Evolutionary conservation across 495 filamentous ascomycete species (phyloP), one percentile per base, ranked within the genome.

Genomic region (Aspergillus mulundensis): DNA sequence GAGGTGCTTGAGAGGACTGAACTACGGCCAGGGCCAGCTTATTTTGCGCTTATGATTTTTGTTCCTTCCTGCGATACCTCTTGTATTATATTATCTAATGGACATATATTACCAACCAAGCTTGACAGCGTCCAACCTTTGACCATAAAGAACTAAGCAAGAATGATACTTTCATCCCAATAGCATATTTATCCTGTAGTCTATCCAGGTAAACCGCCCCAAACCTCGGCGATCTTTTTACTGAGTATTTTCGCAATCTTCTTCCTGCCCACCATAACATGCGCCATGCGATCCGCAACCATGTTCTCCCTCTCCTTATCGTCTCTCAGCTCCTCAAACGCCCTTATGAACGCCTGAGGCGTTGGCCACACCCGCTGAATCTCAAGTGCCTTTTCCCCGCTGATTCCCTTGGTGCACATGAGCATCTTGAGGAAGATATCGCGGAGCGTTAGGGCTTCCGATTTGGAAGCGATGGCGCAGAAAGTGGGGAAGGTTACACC

Each of bases 391-490:
- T 90, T 92, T 59, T 94, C 89, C 0, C 88, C 86, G 5, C 84
- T 86, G n/a, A 95, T 73, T 2, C 88, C 86, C 21, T 80, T 78
- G 10, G 83, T 88, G 61, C 87, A 90, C 89, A 95, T 93, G 47
- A 95, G 73, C 88, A 95, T 93, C 67, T 93, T 93, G 20, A 94
- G 65, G 62, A 80, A 93, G 0, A 93, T 65, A 57, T 95, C 90
- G 38, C 88, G 77, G 19, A 93, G 74, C 3, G 87, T 87, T 42
- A 90, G 77, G 40, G 77, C 76, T 25, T 88, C 86, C 0, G 86
- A 89, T 68, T 95, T 95, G 0, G 85, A 87, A 0, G 82, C 81
- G 16, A 95, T 66, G 1, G 82, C 79, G 0, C 85, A 81, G 61
- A 93, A 93, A 4, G 87, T 84, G 1, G 81, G 65, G 58, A 90